Base-by-base conservation (phyloP, 257 asterid genomes). In the Nicotiana sylvestris region DNA sequence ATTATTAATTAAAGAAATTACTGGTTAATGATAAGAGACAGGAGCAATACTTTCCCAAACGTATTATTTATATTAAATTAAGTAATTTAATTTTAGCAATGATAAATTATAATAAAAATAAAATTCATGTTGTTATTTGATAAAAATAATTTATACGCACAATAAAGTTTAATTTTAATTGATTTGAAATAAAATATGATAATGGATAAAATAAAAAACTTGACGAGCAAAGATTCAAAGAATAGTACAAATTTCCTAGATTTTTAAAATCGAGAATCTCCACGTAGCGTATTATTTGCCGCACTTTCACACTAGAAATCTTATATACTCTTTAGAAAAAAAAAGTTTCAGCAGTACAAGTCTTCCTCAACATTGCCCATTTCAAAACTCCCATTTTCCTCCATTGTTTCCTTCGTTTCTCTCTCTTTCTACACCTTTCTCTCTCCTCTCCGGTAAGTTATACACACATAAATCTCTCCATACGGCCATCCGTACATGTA, bases 211-310 rank as follows among this genome's bases (percentile, higher is more conserved):
- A 43, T 39, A 39, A 39, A 39, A 43, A 43, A 9, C 1, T 8
- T 2, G 51, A 9, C 12, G 12, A 43, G 3, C 51, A 9, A 43
- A 43, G 51, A 43, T 43, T 43, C 51, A 43, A 43, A 43, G 51
- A 43, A 43, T 43, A 43, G 5, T 68, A 39, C 7, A 2, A 70
- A 46, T 46, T 43, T 0, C 11, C 51, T 43, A 18, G 49, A 72
- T 72, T 72, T 72, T 46, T 2, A 72, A 72, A 72, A 21, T 43
- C 6, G 10, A 46, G n/a, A 72, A 46, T 21, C 7, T 43, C 25
- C 79, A 72, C 78, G 61, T 46, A 25, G 37, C 37, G 9, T 6
- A 25, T n/a, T n/a, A 72, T 72, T 72, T 72, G 79, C 79, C 79
- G 79, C 79, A 72, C 79, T 72, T 72, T 46, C 61, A 46, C 61